phyloP scores from a whole-genome alignment of 2,329 filamentous ascomycete species.

The Albifimbria verrucaria region DNA sequence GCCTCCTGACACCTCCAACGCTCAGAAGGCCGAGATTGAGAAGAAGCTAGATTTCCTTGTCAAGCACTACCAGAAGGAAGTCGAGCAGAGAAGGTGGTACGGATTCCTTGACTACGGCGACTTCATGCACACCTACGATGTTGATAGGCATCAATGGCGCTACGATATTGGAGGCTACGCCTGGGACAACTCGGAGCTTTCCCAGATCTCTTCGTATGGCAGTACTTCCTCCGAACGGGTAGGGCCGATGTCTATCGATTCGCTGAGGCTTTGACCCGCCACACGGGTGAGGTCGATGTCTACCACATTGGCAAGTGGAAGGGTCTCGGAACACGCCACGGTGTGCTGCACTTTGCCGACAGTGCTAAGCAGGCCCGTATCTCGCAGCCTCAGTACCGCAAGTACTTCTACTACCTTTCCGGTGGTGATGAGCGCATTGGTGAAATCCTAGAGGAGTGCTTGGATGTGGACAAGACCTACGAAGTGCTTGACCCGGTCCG shows the following conservation, averaged over 20 bases:
- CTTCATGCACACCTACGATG: conserved; percentile 60
- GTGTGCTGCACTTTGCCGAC: conserved; percentile 60
- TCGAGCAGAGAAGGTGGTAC: conserved; percentile 58
- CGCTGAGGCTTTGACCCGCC: conserved; percentile 55
- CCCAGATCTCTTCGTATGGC: conserved; percentile 63
- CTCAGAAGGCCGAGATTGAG: conserved; percentile 40
- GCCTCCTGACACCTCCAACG: conserved; percentile 26
- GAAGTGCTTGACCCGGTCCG: conserved; percentile 52
- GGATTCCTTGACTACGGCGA: conserved; percentile 63
- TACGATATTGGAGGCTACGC: conserved; percentile 63
- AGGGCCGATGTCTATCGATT: conserved; percentile 55
- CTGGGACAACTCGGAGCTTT: conserved; percentile 64
- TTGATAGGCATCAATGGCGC: conserved; percentile 56
- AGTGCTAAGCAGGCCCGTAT: conserved; percentile 61
- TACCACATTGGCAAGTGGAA: conserved; percentile 58
- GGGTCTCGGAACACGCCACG: conserved; percentile 60
- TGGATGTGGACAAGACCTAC: conserved; percentile 52
- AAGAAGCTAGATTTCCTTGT: conserved; percentile 53
- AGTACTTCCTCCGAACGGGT: conserved; percentile 58
- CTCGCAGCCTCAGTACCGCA: conserved; percentile 51
- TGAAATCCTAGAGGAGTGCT: conserved; percentile 46
- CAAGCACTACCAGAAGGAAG: conserved; percentile 52
- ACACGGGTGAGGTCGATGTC: conserved; percentile 59
- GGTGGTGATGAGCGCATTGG: conserved; percentile 57
- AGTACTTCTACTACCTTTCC: conserved; percentile 52